These are phyloP conservation scores for Citrus reticulata DNA, from an alignment of 345 rosid species.

Conservation along the genomic window DNA sequence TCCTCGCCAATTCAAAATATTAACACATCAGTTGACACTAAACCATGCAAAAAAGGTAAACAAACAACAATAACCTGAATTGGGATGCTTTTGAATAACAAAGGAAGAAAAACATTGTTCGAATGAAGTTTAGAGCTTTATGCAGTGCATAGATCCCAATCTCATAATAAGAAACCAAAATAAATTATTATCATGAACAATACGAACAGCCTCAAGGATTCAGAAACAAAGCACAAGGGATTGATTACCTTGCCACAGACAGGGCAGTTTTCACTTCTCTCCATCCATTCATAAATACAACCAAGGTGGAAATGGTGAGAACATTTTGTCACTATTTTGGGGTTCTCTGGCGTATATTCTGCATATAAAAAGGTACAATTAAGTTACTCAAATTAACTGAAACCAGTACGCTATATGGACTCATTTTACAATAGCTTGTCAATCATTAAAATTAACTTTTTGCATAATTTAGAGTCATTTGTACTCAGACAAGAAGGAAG, in stretches of 20 bases:
- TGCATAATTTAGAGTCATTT: background rate
- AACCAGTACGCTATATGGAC: background rate
- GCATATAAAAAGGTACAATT: conserved; percentile 25
- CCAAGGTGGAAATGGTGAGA: conserved; percentile 97
- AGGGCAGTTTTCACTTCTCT: conserved; percentile 96
- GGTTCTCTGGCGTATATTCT: conserved; percentile 94
- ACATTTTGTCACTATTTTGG: conserved; percentile 86
- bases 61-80: background rate
- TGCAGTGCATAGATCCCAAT: background rate
- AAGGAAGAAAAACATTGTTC: background rate
- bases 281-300: conserved; percentile 99
- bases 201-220: background rate
- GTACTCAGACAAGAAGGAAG: background rate
- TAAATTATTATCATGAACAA: conserved; percentile 1
- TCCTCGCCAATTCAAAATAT: background rate
- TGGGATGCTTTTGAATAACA: background rate
- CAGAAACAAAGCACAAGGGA: background rate
- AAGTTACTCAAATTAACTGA: background rate
- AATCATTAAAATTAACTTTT: background rate
- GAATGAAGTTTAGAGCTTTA: background rate
- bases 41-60: background rate
- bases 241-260: conserved; percentile 93
- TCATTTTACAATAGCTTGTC: background rate
- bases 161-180: background rate
- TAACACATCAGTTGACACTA: background rate